Evolutionary conservation across 2,329 filamentous ascomycete genomes (phyloP), one percentile per base, ranked within the genome.

Genomic region (Cercospora sesami): DNA sequence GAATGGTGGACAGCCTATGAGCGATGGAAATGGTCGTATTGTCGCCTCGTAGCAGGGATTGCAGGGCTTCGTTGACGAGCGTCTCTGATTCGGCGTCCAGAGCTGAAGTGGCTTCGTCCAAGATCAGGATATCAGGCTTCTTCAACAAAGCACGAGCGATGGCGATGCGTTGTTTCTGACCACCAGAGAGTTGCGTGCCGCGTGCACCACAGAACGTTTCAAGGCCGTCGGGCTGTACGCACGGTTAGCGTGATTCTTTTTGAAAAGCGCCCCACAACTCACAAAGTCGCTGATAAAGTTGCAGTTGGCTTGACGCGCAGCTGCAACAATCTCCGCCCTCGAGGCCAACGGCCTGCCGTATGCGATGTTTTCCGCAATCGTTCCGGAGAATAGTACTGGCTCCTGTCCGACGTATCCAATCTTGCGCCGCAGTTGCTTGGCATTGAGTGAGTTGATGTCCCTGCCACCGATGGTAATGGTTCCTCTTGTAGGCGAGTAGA

Each of bases 21-120:
- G 95, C 96, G 75, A 99, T 99, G 64, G 92, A 96, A 77, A 99
- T 98, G 10, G 95, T 99, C 0, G 96, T 99, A 80, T 95, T 97
- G 76, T 90, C 91, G 33, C 93, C 93, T 70, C 88, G 86, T 30
- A 99, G 89, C 36, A 99, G 85, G 55, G 88, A 89, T 6, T 89
- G 88, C 2, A 99, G 85, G 3, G 95, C 95, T 74, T 93, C 90
- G 78, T 99, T 99, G 68, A 99, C 95, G 2, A 98, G 86, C 0
- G 95, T 98, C 80, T 99, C 95, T 0, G 93, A 97, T 80, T 99
- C 95, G 14, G 95, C 95, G 78, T 99, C 95, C 7, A 99, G 86
- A 0, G 95, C 95, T 2, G 93, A 97, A 0, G 96, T 99, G 18
- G 96, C 82, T 84, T 99, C 95, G 77, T 99, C 95, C 0, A 99